Evolutionary conservation across 257 asterid genomes (phyloP).

Genomic region (Verbena officinalis): DNA sequence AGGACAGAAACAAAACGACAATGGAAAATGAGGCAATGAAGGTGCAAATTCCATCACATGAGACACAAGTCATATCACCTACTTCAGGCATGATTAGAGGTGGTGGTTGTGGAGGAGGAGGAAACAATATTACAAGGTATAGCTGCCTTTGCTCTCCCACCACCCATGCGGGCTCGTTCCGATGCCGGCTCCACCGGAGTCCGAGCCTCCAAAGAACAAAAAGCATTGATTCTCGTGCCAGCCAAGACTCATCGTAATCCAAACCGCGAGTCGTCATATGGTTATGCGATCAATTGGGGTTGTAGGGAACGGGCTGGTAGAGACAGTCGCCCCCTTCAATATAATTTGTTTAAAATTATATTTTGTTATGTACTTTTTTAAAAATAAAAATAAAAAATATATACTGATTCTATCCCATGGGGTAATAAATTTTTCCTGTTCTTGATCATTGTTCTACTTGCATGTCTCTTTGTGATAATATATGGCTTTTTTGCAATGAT

Average conservation of each 20-base stretch:
- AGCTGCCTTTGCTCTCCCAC: slow-evolving; percentile 67
- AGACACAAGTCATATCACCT: slow-evolving; percentile 26
- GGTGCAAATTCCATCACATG: slow-evolving; percentile 36
- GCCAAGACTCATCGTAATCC: slow-evolving; percentile 32
- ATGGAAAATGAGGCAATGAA: slow-evolving; percentile 31
- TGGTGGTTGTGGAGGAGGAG: slow-evolving; percentile 34
- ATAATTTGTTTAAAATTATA: too few relatives aligned
- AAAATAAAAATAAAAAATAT: too few relatives aligned
- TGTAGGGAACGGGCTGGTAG: too few relatives aligned
- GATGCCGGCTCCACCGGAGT: slow-evolving; percentile 60
- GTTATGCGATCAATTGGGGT: not conserved
- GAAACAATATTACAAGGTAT: slow-evolving; percentile 44
- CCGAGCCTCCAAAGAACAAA: slow-evolving; percentile 49
- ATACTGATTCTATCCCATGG: too few relatives aligned
- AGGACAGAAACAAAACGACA: slow-evolving; percentile 14
- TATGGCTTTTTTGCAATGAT: too few relatives aligned
- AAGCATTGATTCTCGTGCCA: slow-evolving; percentile 42
- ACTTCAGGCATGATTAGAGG: slow-evolving; percentile 12
- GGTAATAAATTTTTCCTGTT: not conserved
- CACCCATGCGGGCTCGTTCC: slow-evolving; percentile 62
- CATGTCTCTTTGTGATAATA: slow-evolving; percentile 1
- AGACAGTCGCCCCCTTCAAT: too few relatives aligned
- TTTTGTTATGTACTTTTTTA: too few relatives aligned
- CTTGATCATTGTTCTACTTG: not conserved
- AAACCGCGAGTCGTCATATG: not conserved